Conservation (phyloP, 2,329 filamentous ascomycete species). For the Parasarocladium wereldwijsianum region DNA sequence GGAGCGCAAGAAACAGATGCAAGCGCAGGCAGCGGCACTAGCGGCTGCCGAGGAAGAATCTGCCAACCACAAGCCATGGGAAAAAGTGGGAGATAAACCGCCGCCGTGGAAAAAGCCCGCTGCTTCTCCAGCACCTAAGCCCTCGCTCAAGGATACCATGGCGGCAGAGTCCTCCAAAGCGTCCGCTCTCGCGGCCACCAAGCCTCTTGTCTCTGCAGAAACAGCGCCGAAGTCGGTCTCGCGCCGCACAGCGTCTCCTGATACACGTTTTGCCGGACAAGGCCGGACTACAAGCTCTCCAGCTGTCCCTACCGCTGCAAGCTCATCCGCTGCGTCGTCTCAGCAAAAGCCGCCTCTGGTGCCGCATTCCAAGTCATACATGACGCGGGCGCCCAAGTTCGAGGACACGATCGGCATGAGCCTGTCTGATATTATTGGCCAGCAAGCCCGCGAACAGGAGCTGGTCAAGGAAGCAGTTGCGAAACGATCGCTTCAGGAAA, state of each 20-base stretch:
- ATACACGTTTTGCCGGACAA: slow-evolving; percentile 49
- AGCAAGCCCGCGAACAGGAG: slow-evolving; percentile 76
- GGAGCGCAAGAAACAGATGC: slow-evolving; percentile 73
- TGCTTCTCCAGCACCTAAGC: slow-evolving; percentile 29
- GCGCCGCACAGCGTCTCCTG: slow-evolving; percentile 41
- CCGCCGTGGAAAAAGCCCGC: slow-evolving; percentile 63
- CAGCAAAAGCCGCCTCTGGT: slow-evolving; percentile 24
- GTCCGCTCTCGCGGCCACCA: slow-evolving; percentile 16
- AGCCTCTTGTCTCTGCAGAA: slow-evolving; percentile 28
- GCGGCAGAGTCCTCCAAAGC: slow-evolving; percentile 13
- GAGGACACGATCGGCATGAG: slow-evolving; percentile 50
- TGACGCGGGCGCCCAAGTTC: slow-evolving; percentile 39
- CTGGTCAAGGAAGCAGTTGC: slow-evolving; percentile 69
- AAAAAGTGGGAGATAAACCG: slow-evolving; percentile 21
- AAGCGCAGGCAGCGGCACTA: slow-evolving; percentile 40
- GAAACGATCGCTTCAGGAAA: slow-evolving; percentile 82
- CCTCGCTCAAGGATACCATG: slow-evolving; percentile 34
- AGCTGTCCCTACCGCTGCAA: slow-evolving; percentile 7
- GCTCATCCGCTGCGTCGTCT: slow-evolving; percentile 11
- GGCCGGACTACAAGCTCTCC: slow-evolving; percentile 22
- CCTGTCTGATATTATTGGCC: slow-evolving; percentile 75
- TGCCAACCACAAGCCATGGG: slow-evolving; percentile 26
- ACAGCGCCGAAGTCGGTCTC: slow-evolving; percentile 22
- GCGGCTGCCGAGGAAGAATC: slow-evolving; percentile 20
- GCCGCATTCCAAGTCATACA: slow-evolving; percentile 48